A percentile compares a stretch with the other conserved stretches of the same genome.
Conservation (phyloP, 345 rosid genomes). For the Camelina laxa region DNA sequence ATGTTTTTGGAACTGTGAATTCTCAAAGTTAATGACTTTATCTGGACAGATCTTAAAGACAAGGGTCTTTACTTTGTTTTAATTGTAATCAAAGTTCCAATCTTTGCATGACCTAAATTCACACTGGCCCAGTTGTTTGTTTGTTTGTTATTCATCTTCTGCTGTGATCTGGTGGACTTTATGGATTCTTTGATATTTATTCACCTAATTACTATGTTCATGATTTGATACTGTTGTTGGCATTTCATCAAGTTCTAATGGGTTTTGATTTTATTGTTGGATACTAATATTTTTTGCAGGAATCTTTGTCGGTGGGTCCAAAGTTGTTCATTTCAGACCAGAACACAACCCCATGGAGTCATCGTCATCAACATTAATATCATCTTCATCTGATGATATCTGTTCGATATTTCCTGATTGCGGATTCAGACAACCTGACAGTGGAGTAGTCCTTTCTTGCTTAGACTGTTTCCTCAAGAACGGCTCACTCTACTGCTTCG, state of each 20-base stretch:
- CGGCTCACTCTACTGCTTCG: conserved; percentile 83
- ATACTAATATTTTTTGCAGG: conserved; percentile 51
- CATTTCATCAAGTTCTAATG: not conserved
- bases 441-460: conserved; percentile 90
- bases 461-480: conserved; percentile 87
- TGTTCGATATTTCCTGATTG: conserved; percentile 92
- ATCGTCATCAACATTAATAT: conserved; percentile 6
- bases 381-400: conserved; percentile 48
- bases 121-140: not conserved
- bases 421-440: conserved; percentile 82
- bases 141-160: conserved; percentile 10
- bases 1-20: not conserved
- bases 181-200: not conserved
- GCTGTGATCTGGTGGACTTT: not conserved
- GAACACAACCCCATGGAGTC: conserved; percentile 48
- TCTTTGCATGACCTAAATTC: conserved; percentile 10
- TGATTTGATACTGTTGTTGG: conserved; percentile 9
- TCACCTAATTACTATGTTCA: not conserved
- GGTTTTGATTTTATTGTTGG: conserved; percentile 17
- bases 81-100: not conserved
- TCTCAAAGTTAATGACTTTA: conserved; percentile 31
- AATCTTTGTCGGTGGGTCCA: conserved; percentile 95
- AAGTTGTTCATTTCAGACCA: conserved; percentile 95
- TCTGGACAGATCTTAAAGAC: conserved; percentile 26
- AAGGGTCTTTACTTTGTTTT: not conserved